Evolutionary conservation across 2,329 filamentous ascomycete genomes (phyloP).

Genomic region (Byssothecium circinans): DNA sequence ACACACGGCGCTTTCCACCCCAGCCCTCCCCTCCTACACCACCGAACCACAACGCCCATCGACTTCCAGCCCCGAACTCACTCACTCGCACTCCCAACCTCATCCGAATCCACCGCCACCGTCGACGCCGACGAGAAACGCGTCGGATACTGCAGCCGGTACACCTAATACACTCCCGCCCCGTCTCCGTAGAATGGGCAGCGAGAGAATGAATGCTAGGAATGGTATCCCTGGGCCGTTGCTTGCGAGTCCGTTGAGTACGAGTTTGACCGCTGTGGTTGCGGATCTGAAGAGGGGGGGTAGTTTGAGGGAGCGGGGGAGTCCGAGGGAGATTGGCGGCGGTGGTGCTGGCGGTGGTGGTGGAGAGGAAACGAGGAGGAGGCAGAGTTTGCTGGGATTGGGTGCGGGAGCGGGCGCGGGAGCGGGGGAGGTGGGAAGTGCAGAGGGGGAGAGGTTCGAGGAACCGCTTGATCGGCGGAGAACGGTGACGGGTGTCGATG

Average conservation of each 20-base stretch:
- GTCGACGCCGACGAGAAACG: conserved; percentile 18
- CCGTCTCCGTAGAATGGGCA: conserved; percentile 29
- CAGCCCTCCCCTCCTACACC: conserved; percentile 34
- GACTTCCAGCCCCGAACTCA: conserved; percentile 19
- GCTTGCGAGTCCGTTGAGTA: conserved; percentile 62
- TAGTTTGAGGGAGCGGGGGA: conserved; percentile 7
- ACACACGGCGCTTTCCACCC: conserved; percentile 29
- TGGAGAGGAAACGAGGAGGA: conserved; percentile 6
- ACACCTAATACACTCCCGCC: conserved; percentile 23
- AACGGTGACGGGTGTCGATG: conserved; percentile 15
- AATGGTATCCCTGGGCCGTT: conserved; percentile 59
- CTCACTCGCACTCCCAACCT: conserved; percentile 1
- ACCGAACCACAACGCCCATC: conserved; percentile 16
- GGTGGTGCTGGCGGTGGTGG: no score
- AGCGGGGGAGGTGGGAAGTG: conserved; percentile 4
- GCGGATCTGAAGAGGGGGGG: conserved; percentile 65
- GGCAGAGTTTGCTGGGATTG: conserved; percentile 26
- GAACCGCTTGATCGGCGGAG: conserved; percentile 28
- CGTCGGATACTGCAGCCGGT: conserved; percentile 20
- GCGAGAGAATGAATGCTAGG: conserved; percentile 46
- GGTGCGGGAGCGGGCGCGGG: neutral
- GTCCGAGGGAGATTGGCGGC: conserved; percentile 1
- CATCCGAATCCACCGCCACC: conserved; percentile 13
- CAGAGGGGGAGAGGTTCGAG: conserved; percentile 7
- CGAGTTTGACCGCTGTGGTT: conserved; percentile 63